Evolutionary conservation across 176 grass and related monocot genomes (phyloP).

Genomic region (Aegilops tauschii): DNA sequence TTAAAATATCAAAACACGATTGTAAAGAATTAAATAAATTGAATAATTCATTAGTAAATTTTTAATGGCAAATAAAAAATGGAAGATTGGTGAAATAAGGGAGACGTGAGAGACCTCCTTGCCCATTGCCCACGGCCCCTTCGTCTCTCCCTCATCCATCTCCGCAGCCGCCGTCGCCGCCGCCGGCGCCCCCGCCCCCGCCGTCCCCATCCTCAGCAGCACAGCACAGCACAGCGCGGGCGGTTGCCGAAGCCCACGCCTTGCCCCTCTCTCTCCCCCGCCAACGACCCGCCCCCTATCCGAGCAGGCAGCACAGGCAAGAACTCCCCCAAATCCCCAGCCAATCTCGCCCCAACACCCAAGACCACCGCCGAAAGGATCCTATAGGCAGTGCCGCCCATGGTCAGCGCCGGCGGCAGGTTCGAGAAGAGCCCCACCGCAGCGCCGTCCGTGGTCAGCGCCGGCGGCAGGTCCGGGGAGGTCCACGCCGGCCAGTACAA

Average conservation of each 20-base stretch:
- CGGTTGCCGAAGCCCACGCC: no score
- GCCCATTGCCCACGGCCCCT: background rate
- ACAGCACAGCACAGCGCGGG: no score
- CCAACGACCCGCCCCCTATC: background rate
- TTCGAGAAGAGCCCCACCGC: background rate
- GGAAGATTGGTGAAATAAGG: background rate
- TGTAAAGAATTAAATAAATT: no score
- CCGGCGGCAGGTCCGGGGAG: background rate
- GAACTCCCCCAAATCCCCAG: background rate
- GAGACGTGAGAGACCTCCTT: background rate
- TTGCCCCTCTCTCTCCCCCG: background rate
- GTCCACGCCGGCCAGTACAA: background rate
- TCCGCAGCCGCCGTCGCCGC: no score
- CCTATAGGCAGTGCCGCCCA: constrained; percentile 16
- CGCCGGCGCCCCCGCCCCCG: no score
- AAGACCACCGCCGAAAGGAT: background rate
- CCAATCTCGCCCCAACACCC: background rate
- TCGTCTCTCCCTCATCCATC: background rate
- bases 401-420: background rate
- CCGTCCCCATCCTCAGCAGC: background rate
- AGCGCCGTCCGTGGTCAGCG: background rate
- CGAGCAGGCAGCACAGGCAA: background rate
- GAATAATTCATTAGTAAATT: background rate
- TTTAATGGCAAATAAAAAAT: background rate
- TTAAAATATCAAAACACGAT: no score